These are phyloP conservation scores for Monosporozyma unispora DNA, from an alignment of 805 yeast species.

Conservation along the genomic window DNA sequence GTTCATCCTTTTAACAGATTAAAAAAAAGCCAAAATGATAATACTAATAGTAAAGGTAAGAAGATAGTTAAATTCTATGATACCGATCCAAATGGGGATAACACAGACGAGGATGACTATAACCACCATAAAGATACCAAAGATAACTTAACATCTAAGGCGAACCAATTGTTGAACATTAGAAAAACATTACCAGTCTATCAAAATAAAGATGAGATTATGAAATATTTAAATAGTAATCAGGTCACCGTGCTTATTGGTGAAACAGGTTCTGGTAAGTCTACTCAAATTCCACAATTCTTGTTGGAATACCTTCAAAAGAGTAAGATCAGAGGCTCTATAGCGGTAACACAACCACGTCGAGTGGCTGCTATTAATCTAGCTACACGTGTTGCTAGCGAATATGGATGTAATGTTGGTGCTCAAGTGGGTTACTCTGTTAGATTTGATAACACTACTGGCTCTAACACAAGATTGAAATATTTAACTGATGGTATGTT, in stretches of 20 bases:
- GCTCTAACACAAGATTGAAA: slow-evolving; percentile 57
- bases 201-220: slow-evolving; percentile 55
- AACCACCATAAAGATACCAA: slow-evolving; percentile 8
- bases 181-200: slow-evolving; percentile 67
- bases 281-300: slow-evolving; percentile 94
- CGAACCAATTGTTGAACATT: slow-evolving; percentile 39
- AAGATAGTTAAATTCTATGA: slow-evolving; percentile 29
- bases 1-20: slow-evolving; percentile 12
- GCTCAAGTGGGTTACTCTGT: slow-evolving; percentile 86
- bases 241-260: slow-evolving; percentile 81
- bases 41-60: slow-evolving; percentile 5
- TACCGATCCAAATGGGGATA: slow-evolving; percentile 20
- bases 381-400: slow-evolving; percentile 89
- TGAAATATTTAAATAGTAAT: slow-evolving; percentile 43
- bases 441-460: slow-evolving; percentile 69
- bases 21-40: not conserved
- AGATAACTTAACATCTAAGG: slow-evolving; percentile 27
- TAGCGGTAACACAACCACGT: slow-evolving; percentile 95
- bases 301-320: slow-evolving; percentile 38
- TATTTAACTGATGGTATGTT: slow-evolving; percentile 97
- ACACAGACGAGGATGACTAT: slow-evolving; percentile 7
- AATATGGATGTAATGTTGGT: slow-evolving; percentile 69
- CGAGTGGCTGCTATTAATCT: slow-evolving; percentile 94
- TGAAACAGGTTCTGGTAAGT: slow-evolving; percentile 97
- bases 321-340: slow-evolving; percentile 36